Percentiles rank a stretch among this genome's conserved stretches.
phyloP scores from a whole-genome alignment of 352 stramenopile species.

The Globisporangium ultimum region DNA sequence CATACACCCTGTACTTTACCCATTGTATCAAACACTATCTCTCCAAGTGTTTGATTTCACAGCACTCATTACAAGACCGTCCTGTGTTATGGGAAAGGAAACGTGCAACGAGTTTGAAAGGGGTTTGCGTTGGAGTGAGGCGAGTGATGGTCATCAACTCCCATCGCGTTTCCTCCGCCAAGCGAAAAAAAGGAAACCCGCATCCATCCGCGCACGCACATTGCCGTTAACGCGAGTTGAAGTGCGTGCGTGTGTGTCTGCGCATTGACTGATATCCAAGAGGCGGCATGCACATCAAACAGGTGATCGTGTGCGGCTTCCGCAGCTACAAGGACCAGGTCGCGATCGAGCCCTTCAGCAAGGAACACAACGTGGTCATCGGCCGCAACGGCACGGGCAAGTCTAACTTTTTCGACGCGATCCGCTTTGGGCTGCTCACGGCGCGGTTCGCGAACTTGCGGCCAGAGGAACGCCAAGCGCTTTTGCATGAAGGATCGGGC shows the following conservation, averaged over 20 bases:
- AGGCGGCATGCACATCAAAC: conserved; percentile 94
- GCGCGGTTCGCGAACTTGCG: conserved; percentile 91
- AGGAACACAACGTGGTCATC: conserved; percentile 97
- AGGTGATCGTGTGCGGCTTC: conserved; percentile 94
- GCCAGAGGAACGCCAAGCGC: conserved; percentile 88
- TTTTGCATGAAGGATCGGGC: conserved; percentile 95
- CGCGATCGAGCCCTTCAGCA: conserved; percentile 89
- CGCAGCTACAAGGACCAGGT: conserved; percentile 93
- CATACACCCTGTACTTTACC: not conserved
- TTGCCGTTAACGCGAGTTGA: not conserved
- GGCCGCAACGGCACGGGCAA: conserved; percentile 97
- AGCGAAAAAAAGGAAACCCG: not conserved
- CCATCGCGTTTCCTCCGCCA: not conserved
- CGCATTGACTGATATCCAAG: not conserved
- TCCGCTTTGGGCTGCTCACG: conserved; percentile 97
- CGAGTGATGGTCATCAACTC: not conserved
- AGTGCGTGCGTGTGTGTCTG: too few relatives aligned
- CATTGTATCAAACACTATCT: not conserved
- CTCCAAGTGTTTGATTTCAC: not conserved
- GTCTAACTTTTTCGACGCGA: conserved; percentile 99
- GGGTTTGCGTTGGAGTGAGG: not conserved
- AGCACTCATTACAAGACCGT: not conserved
- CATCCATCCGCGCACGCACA: not conserved
- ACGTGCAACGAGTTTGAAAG: conserved; percentile 14
- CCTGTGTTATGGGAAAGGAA: conserved; percentile 7